Evolutionary conservation across 768 basidiomycete genomes (phyloP), one percentile per base, ranked within the genome.

Genomic region (Lactarius vividus): DNA sequence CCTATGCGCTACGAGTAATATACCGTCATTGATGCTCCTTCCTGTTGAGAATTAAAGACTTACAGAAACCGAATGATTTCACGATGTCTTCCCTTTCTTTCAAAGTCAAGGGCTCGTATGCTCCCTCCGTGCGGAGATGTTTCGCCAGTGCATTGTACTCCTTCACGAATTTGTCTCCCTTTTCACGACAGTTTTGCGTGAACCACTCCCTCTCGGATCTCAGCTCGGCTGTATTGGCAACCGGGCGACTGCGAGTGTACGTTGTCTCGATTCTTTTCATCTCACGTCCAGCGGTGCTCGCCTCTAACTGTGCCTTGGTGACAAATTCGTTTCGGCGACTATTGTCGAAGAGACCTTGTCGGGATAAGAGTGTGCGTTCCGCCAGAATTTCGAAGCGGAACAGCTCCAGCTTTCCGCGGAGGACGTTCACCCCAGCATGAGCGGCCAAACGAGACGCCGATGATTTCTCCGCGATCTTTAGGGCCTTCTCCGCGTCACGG

Each of bases 391-490:
- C 54, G 67, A 73, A 73, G 11, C 75, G 71, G 66, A 72, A 72
- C 13, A 63, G 53, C 56, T 76, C 75, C 35, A 76, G 72, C 20
- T 71, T 66, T 4, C 73, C 70, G 1, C 75, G 73, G n/a, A 75
- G 59, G 53, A 61, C 42, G 46, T 72, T 63, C 2, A 74, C 9
- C 0, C 59, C 44, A 2, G 72, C 69, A 1, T 71, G 71, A 4
- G 75, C 75, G 0, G 71, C 72, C 57, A 73, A 71, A 28, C 75
- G 74, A 7, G 73, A 72, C 2, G 75, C 75, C 11, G 72, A 71
- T 4, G 72, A 76, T 20, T 61, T 62, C 28, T 62, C 29, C 1
- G 75, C 75, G 46, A 75, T 67, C 1, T 11, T 37, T 1, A 68
- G 29, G 0, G 75, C 72, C 62, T 75, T 75, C 44, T 60, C 29